Evolutionary conservation across 2,329 filamentous ascomycete species (phyloP).

Genomic region (Cladosporium sp.): DNA sequence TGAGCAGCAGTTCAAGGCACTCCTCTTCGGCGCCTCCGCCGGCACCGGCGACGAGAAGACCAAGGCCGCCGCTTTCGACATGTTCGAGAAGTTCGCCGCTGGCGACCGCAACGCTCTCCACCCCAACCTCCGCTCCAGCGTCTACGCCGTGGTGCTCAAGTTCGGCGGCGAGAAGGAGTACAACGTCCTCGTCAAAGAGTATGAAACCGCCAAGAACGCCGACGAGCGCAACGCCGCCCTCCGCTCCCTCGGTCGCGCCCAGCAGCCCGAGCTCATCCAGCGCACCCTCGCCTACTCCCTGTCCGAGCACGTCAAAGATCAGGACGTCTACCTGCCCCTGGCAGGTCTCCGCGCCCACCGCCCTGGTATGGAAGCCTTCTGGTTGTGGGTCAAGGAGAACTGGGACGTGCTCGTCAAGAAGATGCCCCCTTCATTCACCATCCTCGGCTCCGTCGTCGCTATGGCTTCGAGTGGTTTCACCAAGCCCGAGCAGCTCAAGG

Average conservation of each 20-base stretch:
- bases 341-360: slow-evolving; percentile 74
- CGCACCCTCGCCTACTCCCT: slow-evolving; percentile 74
- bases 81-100: slow-evolving; percentile 81
- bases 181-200: slow-evolving; percentile 72
- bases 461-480: slow-evolving; percentile 83
- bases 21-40: slow-evolving; percentile 84
- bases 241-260: slow-evolving; percentile 76
- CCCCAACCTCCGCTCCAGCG: slow-evolving; percentile 84
- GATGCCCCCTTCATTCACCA: slow-evolving; percentile 80
- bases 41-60: slow-evolving; percentile 76
- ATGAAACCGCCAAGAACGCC: slow-evolving; percentile 70
- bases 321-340: slow-evolving; percentile 90
- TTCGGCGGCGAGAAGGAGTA: slow-evolving; percentile 88
- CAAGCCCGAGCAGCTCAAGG: slow-evolving; percentile 69
- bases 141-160: slow-evolving; percentile 81
- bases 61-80: slow-evolving; percentile 78
- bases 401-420: slow-evolving; percentile 83
- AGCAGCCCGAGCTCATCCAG: slow-evolving; percentile 76
- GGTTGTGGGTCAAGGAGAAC: slow-evolving; percentile 79
- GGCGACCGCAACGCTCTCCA: slow-evolving; percentile 83
- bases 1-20: slow-evolving; percentile 88
- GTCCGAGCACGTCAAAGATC: slow-evolving; percentile 82
- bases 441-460: slow-evolving; percentile 80
- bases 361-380: slow-evolving; percentile 77
- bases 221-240: slow-evolving; percentile 93